A percentile compares a stretch with the other conserved stretches of the same genome.
Evolutionary conservation across 1,139 yeast genomes (phyloP).

Genomic region (Debaryomycetaceae sp.): DNA sequence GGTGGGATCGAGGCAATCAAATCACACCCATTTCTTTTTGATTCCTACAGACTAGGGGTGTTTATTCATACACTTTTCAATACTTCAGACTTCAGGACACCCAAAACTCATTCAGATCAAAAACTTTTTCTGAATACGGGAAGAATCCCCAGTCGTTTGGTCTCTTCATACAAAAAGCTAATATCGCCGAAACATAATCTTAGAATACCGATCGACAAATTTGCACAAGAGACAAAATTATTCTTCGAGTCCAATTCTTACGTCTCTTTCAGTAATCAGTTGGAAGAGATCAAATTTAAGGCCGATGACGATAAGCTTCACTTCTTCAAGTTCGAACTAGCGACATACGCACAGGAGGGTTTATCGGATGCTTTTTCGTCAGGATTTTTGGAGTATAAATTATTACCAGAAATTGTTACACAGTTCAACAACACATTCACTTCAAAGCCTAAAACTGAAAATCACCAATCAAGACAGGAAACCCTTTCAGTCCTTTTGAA

Average conservation of each 20-base stretch:
- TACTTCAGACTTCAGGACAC: slow-evolving; percentile 10
- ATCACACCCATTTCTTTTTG: slow-evolving; percentile 45
- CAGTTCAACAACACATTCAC: slow-evolving; percentile 30
- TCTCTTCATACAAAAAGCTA: slow-evolving; percentile 18
- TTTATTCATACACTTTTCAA: slow-evolving; percentile 49
- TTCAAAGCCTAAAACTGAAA: slow-evolving; percentile 25
- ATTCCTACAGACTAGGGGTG: slow-evolving; percentile 61
- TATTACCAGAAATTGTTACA: slow-evolving; percentile 62
- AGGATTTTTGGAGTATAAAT: slow-evolving; percentile 57
- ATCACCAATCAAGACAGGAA: slow-evolving; percentile 33
- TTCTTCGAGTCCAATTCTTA: slow-evolving; percentile 42
- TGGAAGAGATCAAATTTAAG: slow-evolving; percentile 52
- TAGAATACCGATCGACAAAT: slow-evolving; percentile 49
- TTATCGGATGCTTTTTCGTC: slow-evolving; percentile 41
- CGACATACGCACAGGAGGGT: slow-evolving; percentile 16
- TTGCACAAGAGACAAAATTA: slow-evolving; percentile 41
- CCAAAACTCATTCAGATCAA: neutral
- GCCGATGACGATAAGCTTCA: slow-evolving; percentile 49
- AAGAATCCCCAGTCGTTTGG: slow-evolving; percentile 11
- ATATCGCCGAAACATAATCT: slow-evolving; percentile 24
- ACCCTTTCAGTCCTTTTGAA: slow-evolving; percentile 41
- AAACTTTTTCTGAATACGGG: slow-evolving; percentile 1
- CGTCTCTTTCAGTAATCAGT: slow-evolving; percentile 44
- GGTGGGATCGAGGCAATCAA: slow-evolving; percentile 44
- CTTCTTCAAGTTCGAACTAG: slow-evolving; percentile 47